Conservation (phyloP, 345 rosid species). For the Sapria himalayana region DNA sequence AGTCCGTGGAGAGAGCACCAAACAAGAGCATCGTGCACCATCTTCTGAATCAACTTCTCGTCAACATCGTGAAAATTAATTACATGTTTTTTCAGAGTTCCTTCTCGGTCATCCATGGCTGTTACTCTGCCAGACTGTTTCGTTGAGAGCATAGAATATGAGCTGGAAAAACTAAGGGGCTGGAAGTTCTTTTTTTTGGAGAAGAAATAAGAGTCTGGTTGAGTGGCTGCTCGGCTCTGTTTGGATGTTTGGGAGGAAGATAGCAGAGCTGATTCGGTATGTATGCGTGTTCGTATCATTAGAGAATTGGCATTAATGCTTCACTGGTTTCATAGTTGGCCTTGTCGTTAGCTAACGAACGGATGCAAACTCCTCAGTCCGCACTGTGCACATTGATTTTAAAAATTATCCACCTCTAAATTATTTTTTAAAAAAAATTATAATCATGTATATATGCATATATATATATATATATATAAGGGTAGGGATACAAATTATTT, state of each 20-base stretch:
- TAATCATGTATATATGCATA: too few relatives aligned
- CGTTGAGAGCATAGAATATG: slow-evolving; percentile 10
- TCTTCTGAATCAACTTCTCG: slow-evolving; percentile 37
- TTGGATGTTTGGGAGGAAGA: slow-evolving; percentile 4
- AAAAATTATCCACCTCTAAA: too few relatives aligned
- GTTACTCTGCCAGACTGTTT: slow-evolving; percentile 20
- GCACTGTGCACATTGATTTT: too few relatives aligned
- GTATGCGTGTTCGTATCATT: too few relatives aligned
- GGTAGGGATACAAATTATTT: too few relatives aligned
- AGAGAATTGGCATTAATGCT: too few relatives aligned
- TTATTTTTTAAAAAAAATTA: too few relatives aligned
- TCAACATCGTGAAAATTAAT: slow-evolving; percentile 30
- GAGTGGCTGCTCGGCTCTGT: too few relatives aligned
- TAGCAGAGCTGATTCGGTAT: neutral
- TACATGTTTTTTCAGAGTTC: slow-evolving; percentile 11
- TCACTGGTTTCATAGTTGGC: too few relatives aligned
- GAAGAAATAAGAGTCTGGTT: slow-evolving; percentile 10
- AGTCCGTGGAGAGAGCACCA: slow-evolving; percentile 95
- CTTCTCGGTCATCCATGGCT: slow-evolving; percentile 23
- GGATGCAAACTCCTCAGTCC: too few relatives aligned
- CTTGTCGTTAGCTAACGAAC: too few relatives aligned
- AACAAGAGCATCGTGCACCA: slow-evolving; percentile 83
- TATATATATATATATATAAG: too few relatives aligned
- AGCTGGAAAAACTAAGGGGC: neutral
- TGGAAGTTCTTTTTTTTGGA: slow-evolving; percentile 5